These are phyloP conservation scores for Mycosphaerella sp. DNA, from an alignment of 2,329 filamentous ascomycete genomes.

Conservation along the genomic window DNA sequence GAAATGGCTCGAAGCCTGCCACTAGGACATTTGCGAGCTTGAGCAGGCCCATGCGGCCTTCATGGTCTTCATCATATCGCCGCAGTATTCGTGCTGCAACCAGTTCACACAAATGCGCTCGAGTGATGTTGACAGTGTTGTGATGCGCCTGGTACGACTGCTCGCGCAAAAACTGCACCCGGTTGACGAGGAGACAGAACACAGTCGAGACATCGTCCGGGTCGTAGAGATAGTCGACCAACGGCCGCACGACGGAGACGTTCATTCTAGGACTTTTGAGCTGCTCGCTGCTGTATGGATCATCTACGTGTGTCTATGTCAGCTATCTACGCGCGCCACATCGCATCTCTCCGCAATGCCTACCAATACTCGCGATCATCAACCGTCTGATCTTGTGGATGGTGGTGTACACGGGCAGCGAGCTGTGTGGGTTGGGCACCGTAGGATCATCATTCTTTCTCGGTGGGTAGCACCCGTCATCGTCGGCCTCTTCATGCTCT, in stretches of 20 bases:
- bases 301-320: conserved; percentile 39
- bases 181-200: conserved; percentile 77
- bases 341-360: conserved; percentile 5
- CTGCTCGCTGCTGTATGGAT: conserved; percentile 66
- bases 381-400: conserved; percentile 55
- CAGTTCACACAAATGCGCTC: conserved; percentile 72
- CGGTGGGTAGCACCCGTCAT: conserved; percentile 42
- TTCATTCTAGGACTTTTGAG: conserved; percentile 77
- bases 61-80: conserved; percentile 71
- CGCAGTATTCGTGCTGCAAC: conserved; percentile 72
- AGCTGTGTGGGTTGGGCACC: conserved; percentile 51
- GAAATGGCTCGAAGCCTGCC: conserved; percentile 78
- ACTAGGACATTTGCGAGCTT: conserved; percentile 73
- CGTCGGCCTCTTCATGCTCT: conserved; percentile 42
- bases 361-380: conserved; percentile 44
- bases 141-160: conserved; percentile 69
- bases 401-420: conserved; percentile 68
- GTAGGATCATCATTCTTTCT: conserved; percentile 37
- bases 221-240: conserved; percentile 79
- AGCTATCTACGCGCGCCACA: not conserved
- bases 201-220: conserved; percentile 75
- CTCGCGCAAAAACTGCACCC: conserved; percentile 71
- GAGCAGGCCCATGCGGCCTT: conserved; percentile 63
- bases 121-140: conserved; percentile 73
- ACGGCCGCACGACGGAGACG: conserved; percentile 67